Base-by-base conservation (phyloP, 768 basidiomycete genomes). In the Dentipellis sp. region DNA sequence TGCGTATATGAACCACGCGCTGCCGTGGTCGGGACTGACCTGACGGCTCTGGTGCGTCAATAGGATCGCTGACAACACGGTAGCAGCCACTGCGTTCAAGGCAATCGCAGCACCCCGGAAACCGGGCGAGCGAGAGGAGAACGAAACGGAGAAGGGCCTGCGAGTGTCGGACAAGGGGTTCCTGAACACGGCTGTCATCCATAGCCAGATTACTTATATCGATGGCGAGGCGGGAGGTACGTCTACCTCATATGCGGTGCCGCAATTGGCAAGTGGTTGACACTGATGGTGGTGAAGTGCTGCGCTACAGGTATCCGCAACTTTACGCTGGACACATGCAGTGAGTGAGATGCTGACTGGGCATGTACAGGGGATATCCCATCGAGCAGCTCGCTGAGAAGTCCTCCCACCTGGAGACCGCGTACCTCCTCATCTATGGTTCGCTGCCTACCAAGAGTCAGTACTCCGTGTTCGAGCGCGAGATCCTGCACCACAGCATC, bases 401-500 rank as follows among this genome's bases (percentile, higher is more conserved):
- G 55, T 91, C 88, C 0, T 82, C 78, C 1, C 91, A 91, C 72
- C 78, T 93, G 48, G 92, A 95, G 68, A 78, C 80, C 16, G 82
- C 90, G 7, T 94, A 94, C 68, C 82, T 95, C 21, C 82, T 95
- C 65, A 84, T 95, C 37, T 95, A 94, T 61, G 93, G 93, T 11
- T 75, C 82, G 8, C 78, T 95, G 12, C 93, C 93, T 0, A 78
- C 79, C 17, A 71, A 69, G 46, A 52, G 62, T 1, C 88, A 94
- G 64, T 81, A 77, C 63, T 68, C 72, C 35, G 65, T 77, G 46
- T 95, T 92, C 61, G 76, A 88, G 61, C 71, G 69, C 46, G 93
- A 95, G 68, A 80, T 94, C 38, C 74, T 90, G 71, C 85, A 86
- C 56, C 93, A 95, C 63, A 77, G 80, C 39, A 66, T 71, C 36